Percentiles rank a stretch among this genome's conserved stretches.
Evolutionary conservation across 2,329 filamentous ascomycete species (phyloP).

Genomic region (Stromatinia cepivora): DNA sequence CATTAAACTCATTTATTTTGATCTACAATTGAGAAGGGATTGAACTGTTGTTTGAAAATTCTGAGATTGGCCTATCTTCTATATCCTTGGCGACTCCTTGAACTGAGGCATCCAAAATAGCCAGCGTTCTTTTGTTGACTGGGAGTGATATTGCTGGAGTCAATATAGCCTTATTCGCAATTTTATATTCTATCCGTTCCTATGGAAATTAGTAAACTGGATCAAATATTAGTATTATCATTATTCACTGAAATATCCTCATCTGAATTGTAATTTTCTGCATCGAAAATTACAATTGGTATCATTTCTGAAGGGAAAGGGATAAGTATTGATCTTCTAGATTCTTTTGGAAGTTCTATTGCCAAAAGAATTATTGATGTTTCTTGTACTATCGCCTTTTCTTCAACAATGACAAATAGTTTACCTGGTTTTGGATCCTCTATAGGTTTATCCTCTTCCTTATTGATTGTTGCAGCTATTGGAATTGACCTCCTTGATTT

Average conservation of each 20-base stretch:
- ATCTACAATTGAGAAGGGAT: not conserved
- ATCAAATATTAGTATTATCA: not conserved
- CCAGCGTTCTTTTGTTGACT: not conserved
- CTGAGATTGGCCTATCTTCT: not conserved
- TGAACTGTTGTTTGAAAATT: not conserved
- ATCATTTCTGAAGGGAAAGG: not conserved
- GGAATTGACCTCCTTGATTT: not conserved
- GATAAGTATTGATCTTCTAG: not conserved
- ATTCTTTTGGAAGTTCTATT: not conserved
- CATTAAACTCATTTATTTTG: not conserved
- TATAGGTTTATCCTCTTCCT: not conserved
- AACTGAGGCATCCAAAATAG: not conserved
- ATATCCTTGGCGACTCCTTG: not conserved
- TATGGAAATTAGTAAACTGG: not conserved
- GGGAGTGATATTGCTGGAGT: not conserved
- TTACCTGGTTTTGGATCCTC: not conserved
- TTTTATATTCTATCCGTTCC: not conserved
- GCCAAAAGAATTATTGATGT: not conserved
- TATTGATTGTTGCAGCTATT: not conserved
- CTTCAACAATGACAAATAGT: not conserved
- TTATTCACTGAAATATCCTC: not conserved
- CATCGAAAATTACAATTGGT: not conserved
- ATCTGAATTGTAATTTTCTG: not conserved
- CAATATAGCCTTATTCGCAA: not conserved
- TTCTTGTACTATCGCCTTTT: not conserved